Conservation (phyloP, 2,329 filamentous ascomycete genomes). For the Trichoderma endophyticum region DNA sequence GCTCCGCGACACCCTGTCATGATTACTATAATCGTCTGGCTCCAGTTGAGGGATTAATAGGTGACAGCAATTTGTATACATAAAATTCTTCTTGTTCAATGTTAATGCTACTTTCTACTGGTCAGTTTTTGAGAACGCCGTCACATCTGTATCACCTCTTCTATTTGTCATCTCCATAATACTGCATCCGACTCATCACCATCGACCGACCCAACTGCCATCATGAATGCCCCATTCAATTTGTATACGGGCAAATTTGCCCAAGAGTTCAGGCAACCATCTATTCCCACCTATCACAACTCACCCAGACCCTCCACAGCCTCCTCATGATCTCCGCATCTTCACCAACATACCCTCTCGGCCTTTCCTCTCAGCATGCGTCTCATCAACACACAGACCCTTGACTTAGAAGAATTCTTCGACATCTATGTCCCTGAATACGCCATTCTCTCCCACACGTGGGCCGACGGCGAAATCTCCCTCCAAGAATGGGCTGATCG, state of each 20-base stretch:
- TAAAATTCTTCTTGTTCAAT: not conserved
- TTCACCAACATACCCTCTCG: not conserved
- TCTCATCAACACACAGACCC: not conserved
- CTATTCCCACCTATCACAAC: not conserved
- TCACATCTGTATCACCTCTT: not conserved
- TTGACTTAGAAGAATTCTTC: not conserved
- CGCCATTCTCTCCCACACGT: not conserved
- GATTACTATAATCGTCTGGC: no score
- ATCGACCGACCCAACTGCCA: not conserved
- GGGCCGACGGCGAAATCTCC: not conserved
- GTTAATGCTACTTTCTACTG: not conserved
- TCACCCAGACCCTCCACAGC: not conserved
- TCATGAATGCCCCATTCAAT: not conserved
- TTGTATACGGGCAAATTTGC: not conserved
- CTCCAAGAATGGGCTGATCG: not conserved
- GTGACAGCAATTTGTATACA: not conserved
- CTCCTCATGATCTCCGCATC: not conserved
- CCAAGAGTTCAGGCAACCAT: not conserved
- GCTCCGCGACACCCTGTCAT: no score
- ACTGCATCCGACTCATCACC: not conserved
- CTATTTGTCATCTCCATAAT: not conserved
- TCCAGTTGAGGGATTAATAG: not conserved
- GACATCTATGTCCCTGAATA: not conserved
- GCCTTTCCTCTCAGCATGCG: not conserved
- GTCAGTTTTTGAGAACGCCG: not conserved